Percentiles rank a stretch among this genome's conserved stretches.
Evolutionary conservation across 306 rosid genomes (phyloP).

Genomic region (Vachellia pachyceras): DNA sequence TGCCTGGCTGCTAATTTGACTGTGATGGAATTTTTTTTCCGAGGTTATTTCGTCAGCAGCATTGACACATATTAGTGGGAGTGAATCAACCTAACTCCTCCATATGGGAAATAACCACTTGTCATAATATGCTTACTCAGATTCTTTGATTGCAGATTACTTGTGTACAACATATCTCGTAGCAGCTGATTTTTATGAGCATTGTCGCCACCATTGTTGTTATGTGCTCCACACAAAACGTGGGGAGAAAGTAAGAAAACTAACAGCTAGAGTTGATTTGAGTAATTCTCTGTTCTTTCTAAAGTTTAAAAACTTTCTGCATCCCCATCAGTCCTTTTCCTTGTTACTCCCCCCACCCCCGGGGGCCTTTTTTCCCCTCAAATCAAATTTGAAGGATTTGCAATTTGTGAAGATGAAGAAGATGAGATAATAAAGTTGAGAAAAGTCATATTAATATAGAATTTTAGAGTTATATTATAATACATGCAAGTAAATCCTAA

Average conservation of each 20-base stretch:
- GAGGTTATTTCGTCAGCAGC: constrained; percentile 23
- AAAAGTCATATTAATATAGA: background rate
- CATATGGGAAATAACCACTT: constrained; percentile 15
- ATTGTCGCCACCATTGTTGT: constrained; percentile 36
- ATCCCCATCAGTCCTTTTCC: constrained; percentile 1
- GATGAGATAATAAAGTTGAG: background rate
- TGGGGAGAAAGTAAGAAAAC: constrained; percentile 3
- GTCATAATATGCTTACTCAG: constrained; percentile 33
- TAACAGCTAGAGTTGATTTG: constrained; percentile 20
- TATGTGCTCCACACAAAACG: no score
- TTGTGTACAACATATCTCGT: constrained; percentile 36
- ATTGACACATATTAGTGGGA: constrained; percentile 37
- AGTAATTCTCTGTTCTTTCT: constrained; percentile 21
- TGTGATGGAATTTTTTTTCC: constrained; percentile 12
- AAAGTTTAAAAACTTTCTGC: background rate
- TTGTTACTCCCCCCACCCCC: background rate
- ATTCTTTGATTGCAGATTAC: constrained; percentile 47
- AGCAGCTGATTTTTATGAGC: constrained; percentile 33
- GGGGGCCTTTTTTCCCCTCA: no score
- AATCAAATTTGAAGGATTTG: background rate
- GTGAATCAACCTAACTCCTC: constrained; percentile 34
- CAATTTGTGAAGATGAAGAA: background rate
- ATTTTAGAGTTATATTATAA: background rate
- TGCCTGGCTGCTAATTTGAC: constrained; percentile 28
- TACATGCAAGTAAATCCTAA: background rate